Evolutionary conservation across 345 rosid genomes (phyloP), one percentile per base, ranked within the genome.

Genomic region (Pistacia atlantica): DNA sequence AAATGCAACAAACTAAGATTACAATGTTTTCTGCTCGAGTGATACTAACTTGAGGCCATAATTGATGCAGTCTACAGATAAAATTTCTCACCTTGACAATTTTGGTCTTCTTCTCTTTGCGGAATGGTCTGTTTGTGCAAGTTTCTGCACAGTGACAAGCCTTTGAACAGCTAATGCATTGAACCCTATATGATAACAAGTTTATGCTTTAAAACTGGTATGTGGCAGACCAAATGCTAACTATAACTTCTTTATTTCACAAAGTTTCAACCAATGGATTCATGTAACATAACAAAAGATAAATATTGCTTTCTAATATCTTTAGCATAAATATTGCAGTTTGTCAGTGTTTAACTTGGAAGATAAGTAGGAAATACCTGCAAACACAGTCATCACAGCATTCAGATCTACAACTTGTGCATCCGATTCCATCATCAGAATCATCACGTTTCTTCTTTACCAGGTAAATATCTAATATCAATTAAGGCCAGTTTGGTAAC

Each of bases 91-190:
- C 98, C 95, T 90, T 92, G 46, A 95, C 93, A 62, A 90, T 74
- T 84, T 86, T 93, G 61, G 90, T 89, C 83, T 90, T 93, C 88
- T 91, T 93, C 51, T 90, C 99, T 87, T 85, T 93, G 78, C 93
- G 92, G 82, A 94, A 94, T 70, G 98, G 99, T 85, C 98, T 92
- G 84, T 95, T 95, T 76, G 82, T 85, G 89, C 99, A 95, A 72
- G 84, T 84, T 77, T 91, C 98, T 14, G 94, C 80, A 81, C 99
- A 95, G 71, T 77, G 83, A 66, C 99, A 95, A 80, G 88, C 84
- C 86, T 86, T 90, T 54, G 99, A 93, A 86, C 99, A 95, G 84
- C 99, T 95, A 76, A 95, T 76, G 74, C 93, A 87, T 84, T 95
- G 99, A 77, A 89, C 91, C 88, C 99, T 93, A 69, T n/a, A 8